These are phyloP conservation scores for Trichophyton rubrum DNA, from an alignment of 2,329 filamentous ascomycete genomes.

Conservation along the genomic window DNA sequence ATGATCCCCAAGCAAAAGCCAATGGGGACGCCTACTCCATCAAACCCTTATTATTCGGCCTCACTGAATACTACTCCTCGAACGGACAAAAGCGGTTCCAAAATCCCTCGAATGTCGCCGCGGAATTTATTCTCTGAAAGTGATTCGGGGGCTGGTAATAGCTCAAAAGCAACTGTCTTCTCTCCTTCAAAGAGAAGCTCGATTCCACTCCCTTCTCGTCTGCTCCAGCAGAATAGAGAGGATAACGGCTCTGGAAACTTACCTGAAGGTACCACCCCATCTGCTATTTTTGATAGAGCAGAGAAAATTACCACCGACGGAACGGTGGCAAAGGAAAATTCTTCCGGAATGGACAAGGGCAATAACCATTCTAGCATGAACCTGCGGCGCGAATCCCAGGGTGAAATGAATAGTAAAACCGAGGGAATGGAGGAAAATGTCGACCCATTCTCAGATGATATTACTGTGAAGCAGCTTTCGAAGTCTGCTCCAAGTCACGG, in stretches of 20 bases:
- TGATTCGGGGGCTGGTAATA: not conserved
- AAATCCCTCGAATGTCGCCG: conserved; percentile 13
- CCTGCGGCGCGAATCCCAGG: not conserved
- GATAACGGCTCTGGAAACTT: not conserved
- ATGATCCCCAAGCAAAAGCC: not conserved
- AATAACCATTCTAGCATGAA: not conserved
- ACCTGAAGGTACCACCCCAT: not conserved
- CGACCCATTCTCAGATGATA: conserved; percentile 1
- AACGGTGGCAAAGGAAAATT: not conserved
- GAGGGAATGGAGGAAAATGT: not conserved
- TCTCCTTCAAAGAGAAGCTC: conserved; percentile 11
- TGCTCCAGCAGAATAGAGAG: conserved; percentile 8
- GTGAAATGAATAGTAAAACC: not conserved
- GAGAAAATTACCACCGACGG: not conserved
- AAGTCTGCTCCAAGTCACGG: conserved; percentile 8
- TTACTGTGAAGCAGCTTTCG: conserved; percentile 13
- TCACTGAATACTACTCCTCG: not conserved
- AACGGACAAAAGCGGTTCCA: conserved; percentile 2
- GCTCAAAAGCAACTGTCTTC: conserved; percentile 6
- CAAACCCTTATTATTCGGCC: not conserved
- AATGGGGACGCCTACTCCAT: not conserved
- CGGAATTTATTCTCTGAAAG: not conserved
- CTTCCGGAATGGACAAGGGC: not conserved
- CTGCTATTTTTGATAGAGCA: not conserved
- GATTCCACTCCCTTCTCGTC: conserved; percentile 12